Base-by-base conservation (phyloP, 108 stramenopile species). In the Poteriospumella lacustris region DNA sequence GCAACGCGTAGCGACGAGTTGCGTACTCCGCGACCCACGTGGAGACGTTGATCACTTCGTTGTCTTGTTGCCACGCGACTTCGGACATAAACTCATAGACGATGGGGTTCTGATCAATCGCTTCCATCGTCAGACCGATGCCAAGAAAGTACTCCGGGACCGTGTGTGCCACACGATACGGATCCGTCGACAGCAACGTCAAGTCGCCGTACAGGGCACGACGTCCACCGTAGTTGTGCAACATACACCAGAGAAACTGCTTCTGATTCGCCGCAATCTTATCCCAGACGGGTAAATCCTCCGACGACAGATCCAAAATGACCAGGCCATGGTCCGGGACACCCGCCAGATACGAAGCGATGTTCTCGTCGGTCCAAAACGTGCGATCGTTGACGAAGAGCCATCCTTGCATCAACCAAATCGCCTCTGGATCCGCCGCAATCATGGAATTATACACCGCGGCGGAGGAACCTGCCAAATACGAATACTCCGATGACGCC, bases 81-180 rank as follows among this genome's bases (percentile, higher is more conserved):
- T 47, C 73, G 33, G 58, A 52, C 3, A 75, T 52, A 12, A 56
- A 36, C 47, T 75, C 34, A 36, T 75, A 75, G 52, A 28, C 73
- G 34, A 75, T 75, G 12, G 47, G 47, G 26, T 75, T 75, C 36
- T 75, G 73, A 12, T 75, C 73, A 1, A 75, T 75, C 1, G 47
- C 73, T 44, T 75, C 73, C 73, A 75, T 75, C 9, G 73, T 52
- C 33, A 75, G 73, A 2, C 73, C 73, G 24, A 75, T 29, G 52
- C 73, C 73, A 19, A 2, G 44, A 2, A 75, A 44, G 19, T 44
- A 56, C n/a, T n/a, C n/a, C n/a, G n/a, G n/a, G 44, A 44, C 47
- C 19, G 5, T 12, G 0, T 28, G 44, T 15, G 58, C 0, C 0
- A 52, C 73, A 0, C 3, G 31, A 52, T 58, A 19, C 3, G 58